phyloP scores from a whole-genome alignment of 352 stramenopile species.

The Pythium sukuiense region DNA sequence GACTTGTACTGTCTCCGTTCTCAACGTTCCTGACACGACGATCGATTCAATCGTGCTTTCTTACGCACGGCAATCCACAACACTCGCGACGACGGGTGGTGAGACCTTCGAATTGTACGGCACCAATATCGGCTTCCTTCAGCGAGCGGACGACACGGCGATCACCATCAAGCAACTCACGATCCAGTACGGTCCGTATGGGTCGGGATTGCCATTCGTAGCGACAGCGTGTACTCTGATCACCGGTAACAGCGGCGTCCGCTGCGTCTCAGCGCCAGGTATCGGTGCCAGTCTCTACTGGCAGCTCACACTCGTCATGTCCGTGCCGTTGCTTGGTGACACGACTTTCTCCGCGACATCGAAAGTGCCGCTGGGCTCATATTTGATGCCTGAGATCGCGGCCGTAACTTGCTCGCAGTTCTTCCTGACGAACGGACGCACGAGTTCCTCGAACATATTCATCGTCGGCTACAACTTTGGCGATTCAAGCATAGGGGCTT shows the following conservation, averaged over 20 bases:
- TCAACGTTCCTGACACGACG: conserved; percentile 33
- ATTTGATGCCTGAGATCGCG: conserved; percentile 30
- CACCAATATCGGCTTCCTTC: conserved; percentile 61
- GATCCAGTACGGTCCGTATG: conserved; percentile 48
- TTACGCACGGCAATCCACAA: background rate
- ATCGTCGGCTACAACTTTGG: conserved; percentile 52
- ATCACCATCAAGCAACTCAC: conserved; percentile 40
- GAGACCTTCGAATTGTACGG: conserved; percentile 40
- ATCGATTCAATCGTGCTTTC: conserved; percentile 25
- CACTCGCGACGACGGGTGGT: conserved; percentile 39
- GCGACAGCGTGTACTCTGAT: conserved; percentile 45
- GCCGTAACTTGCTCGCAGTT: conserved; percentile 31
- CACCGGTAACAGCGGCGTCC: conserved; percentile 44
- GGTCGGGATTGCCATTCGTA: conserved; percentile 31
- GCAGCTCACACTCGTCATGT: conserved; percentile 51
- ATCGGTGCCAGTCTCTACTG: conserved; percentile 48
- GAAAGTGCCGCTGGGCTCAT: conserved; percentile 36
- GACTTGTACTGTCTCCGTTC: conserved; percentile 12
- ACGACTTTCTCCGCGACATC: conserved; percentile 45
- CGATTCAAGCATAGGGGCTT: conserved; percentile 8
- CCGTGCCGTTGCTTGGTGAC: conserved; percentile 33
- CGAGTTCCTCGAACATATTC: conserved; percentile 29
- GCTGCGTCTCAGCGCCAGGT: conserved; percentile 42
- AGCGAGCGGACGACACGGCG: conserved; percentile 33
- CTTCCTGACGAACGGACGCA: conserved; percentile 45